These are phyloP conservation scores for Pharus latifolius DNA, from an alignment of 176 grass and related monocot species.

Conservation along the genomic window DNA sequence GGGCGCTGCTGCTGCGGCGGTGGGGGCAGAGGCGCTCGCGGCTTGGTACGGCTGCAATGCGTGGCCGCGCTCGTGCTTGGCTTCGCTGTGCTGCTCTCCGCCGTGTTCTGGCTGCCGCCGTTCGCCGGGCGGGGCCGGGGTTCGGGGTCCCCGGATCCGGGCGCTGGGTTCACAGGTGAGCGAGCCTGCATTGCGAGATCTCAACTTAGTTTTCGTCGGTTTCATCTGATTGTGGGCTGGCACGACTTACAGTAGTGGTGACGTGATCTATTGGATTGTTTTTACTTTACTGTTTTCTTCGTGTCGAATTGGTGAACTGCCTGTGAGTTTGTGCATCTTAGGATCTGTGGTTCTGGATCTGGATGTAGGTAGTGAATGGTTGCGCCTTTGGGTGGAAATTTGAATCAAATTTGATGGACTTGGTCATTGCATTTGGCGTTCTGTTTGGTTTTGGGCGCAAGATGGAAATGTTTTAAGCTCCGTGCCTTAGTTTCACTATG, in stretches of 20 bases:
- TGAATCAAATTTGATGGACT: neutral
- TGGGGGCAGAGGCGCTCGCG: neutral
- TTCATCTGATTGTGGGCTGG: neutral
- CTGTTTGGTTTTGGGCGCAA: neutral
- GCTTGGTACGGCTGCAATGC: constrained; percentile 39
- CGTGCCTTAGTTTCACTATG: neutral
- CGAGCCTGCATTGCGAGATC: constrained; percentile 11
- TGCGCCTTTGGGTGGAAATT: neutral
- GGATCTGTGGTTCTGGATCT: constrained; percentile 15
- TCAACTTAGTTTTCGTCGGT: neutral
- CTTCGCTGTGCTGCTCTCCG: constrained; percentile 60
- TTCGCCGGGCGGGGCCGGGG: constrained; percentile 30
- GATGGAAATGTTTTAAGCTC: neutral
- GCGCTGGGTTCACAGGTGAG: constrained; percentile 41
- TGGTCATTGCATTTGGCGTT: neutral
- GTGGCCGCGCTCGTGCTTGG: constrained; percentile 66
- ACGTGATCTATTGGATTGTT: constrained; percentile 2
- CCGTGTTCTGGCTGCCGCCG: constrained; percentile 84
- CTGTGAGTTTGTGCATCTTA: too few relatives aligned
- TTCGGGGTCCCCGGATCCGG: constrained; percentile 14
- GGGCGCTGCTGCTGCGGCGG: neutral
- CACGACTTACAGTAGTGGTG: neutral
- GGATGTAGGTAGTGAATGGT: neutral
- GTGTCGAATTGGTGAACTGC: neutral
- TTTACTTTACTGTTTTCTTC: neutral